Conservation (phyloP, 73 alveolate genomes). For the Tetrahymena thermophila region DNA sequence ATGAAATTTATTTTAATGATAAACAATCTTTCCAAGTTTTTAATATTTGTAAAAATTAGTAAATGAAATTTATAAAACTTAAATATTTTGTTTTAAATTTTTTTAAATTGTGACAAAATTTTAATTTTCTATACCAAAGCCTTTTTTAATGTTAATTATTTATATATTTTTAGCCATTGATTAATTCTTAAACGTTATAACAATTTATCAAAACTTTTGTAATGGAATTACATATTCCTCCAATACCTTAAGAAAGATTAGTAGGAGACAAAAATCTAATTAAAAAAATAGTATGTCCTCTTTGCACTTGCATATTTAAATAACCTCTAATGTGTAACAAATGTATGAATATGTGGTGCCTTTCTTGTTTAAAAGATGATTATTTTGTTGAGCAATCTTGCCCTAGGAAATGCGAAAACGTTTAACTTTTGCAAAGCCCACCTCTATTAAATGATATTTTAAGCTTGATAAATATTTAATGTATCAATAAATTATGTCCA, state of each 20-base stretch:
- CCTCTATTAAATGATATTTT: not conserved
- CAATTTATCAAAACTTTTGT: not conserved
- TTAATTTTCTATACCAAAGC: too few species aligned
- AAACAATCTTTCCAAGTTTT: too few species aligned
- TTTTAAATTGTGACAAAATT: too few species aligned
- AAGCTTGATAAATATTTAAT: not conserved
- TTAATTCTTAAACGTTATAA: not conserved
- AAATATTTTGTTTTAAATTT: too few species aligned
- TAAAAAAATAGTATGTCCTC: not conserved
- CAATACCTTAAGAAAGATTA: not conserved
- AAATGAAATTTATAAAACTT: too few species aligned
- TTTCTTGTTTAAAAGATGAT: not conserved
- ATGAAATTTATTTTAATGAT: too few species aligned
- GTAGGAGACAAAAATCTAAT: not conserved
- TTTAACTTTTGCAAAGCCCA: not conserved
- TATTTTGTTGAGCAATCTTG: not conserved
- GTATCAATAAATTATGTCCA: not conserved
- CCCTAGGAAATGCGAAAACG: not conserved
- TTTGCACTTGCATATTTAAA: not conserved
- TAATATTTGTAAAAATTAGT: too few species aligned
- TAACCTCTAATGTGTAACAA: not conserved
- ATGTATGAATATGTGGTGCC: not conserved
- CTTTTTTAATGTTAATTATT: not conserved
- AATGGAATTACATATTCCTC: not conserved
- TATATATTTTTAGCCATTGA: not conserved